Conservation (phyloP, 2,329 filamentous ascomycete genomes). For the Botrytis medusae region DNA sequence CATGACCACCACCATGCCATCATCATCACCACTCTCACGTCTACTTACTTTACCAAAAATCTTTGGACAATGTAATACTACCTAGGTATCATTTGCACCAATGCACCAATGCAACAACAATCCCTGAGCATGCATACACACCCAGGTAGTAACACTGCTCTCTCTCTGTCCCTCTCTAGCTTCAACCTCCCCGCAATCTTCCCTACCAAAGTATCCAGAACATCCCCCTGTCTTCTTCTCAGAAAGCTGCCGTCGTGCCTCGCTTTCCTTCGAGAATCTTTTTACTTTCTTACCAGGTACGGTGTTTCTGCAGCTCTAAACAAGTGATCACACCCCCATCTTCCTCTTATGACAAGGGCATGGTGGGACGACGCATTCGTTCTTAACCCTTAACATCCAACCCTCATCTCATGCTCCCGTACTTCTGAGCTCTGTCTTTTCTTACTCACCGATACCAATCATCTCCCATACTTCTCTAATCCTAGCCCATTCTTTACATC, state of each 20-base stretch:
- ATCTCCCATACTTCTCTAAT: neutral
- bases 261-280: constrained; percentile 18
- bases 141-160: neutral
- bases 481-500: neutral
- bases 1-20: neutral
- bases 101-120: neutral
- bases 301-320: neutral
- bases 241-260: neutral
- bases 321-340: constrained; percentile 19
- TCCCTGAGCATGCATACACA: constrained; percentile 6
- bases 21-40: neutral
- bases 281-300: constrained; percentile 8
- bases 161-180: neutral
- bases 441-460: constrained; percentile 13
- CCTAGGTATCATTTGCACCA: neutral
- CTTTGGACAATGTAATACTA: neutral
- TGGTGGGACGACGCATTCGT: neutral
- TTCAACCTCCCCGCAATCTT: constrained; percentile 21
- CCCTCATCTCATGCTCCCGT: constrained; percentile 2
- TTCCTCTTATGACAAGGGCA: constrained; percentile 5
- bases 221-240: neutral
- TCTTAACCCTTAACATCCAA: constrained; percentile 6
- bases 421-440: neutral
- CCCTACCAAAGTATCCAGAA: constrained; percentile 5
- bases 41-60: neutral